These are phyloP conservation scores for Seiridium unicorne DNA, from an alignment of 2,329 filamentous ascomycete genomes.

Conservation along the genomic window DNA sequence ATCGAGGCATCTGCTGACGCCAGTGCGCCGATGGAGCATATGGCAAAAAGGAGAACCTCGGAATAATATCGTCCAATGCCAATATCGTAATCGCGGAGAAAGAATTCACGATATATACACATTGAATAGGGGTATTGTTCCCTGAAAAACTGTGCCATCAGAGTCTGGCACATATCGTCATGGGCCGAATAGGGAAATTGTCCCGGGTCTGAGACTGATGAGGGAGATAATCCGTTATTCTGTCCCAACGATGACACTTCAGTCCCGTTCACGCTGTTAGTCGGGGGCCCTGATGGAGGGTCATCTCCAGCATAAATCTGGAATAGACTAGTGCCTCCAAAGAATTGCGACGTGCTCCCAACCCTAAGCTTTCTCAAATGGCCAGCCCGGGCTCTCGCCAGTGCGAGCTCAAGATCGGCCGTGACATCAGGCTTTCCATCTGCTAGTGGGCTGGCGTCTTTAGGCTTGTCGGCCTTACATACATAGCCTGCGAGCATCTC, in stretches of 20 bases:
- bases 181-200: conserved; percentile 38
- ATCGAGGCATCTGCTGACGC: conserved; percentile 36
- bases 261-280: neutral
- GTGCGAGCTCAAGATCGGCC: conserved; percentile 18
- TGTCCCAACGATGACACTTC: conserved; percentile 6
- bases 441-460: conserved; percentile 14
- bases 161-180: conserved; percentile 39
- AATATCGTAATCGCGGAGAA: conserved; percentile 46
- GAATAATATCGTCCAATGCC: conserved; percentile 48
- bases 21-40: conserved; percentile 48
- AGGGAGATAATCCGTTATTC: conserved; percentile 9
- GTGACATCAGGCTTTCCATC: conserved; percentile 9
- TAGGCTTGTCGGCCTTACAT: conserved; percentile 12
- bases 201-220: conserved; percentile 6
- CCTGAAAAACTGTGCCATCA: conserved; percentile 48
- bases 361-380: conserved; percentile 35
- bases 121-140: conserved; percentile 48
- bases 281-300: conserved; percentile 1
- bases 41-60: conserved; percentile 45
- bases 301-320: conserved; percentile 33
- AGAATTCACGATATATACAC: conserved; percentile 50
- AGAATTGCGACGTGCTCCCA: conserved; percentile 43
- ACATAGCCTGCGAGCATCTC: conserved; percentile 39
- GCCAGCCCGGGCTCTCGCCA: conserved; percentile 31
- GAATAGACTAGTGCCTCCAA: conserved; percentile 46